phyloP scores from a whole-genome alignment of 805 yeast species.

The Pichia eremophila region DNA sequence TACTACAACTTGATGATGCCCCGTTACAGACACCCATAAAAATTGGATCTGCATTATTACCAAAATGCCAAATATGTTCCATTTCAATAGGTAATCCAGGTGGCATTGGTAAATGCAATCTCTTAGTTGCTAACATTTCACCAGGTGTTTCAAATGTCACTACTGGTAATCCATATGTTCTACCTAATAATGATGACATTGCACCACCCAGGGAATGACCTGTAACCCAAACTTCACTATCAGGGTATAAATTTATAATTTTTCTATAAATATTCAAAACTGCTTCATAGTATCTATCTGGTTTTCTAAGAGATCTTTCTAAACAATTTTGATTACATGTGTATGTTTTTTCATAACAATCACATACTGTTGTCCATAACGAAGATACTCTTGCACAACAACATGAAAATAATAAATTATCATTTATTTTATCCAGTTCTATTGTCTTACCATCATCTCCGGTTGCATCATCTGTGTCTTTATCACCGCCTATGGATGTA shows the following conservation, averaged over 20 bases:
- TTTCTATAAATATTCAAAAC: slow-evolving; percentile 67
- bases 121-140: slow-evolving; percentile 68
- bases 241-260: slow-evolving; percentile 58
- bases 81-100: slow-evolving; percentile 74
- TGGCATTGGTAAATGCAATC: slow-evolving; percentile 86
- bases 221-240: slow-evolving; percentile 74
- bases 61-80: slow-evolving; percentile 91
- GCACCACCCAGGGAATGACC: slow-evolving; percentile 97
- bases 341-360: slow-evolving; percentile 75
- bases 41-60: slow-evolving; percentile 95
- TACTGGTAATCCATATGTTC: slow-evolving; percentile 84
- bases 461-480: slow-evolving; percentile 28
- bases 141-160: slow-evolving; percentile 94
- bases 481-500: slow-evolving; percentile 20
- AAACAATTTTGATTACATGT: slow-evolving; percentile 85
- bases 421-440: slow-evolving; percentile 73
- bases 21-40: slow-evolving; percentile 96
- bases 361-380: slow-evolving; percentile 92
- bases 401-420: slow-evolving; percentile 83
- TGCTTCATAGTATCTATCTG: slow-evolving; percentile 78
- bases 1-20: slow-evolving; percentile 76
- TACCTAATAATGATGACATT: slow-evolving; percentile 66
- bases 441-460: slow-evolving; percentile 55
- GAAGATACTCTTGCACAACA: slow-evolving; percentile 92
- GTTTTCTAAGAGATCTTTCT: slow-evolving; percentile 61